Evolutionary conservation across 148 eudicot genomes (phyloP).

Genomic region (Nyssa sinensis): DNA sequence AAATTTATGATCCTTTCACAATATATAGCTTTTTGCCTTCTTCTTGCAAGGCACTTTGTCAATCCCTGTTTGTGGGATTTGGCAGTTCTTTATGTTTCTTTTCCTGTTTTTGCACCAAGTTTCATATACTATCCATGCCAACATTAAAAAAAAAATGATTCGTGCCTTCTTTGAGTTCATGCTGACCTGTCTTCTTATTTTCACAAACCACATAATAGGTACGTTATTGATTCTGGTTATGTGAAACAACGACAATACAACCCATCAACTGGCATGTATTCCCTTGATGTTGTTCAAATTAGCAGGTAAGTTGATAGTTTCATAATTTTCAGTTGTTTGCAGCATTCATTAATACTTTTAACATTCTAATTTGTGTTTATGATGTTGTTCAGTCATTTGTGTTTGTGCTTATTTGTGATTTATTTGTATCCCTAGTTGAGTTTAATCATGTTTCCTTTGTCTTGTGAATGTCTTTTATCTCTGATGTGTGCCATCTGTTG

Average conservation of each 20-base stretch:
- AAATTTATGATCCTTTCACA: neutral
- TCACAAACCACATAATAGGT: slow-evolving; percentile 31
- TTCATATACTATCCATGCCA: neutral
- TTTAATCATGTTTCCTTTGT: neutral
- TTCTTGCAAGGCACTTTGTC: neutral
- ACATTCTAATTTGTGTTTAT: neutral
- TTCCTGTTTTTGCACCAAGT: neutral
- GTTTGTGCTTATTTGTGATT: neutral
- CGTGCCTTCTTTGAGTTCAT: neutral
- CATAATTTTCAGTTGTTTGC: neutral
- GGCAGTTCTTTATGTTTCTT: neutral
- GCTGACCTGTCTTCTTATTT: neutral
- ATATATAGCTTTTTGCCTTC: neutral
- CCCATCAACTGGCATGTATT: slow-evolving; percentile 93
- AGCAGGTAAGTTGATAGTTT: slow-evolving; percentile 56
- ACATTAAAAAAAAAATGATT: neutral
- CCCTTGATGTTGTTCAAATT: slow-evolving; percentile 85
- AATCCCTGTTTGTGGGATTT: neutral
- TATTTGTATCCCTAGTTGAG: neutral
- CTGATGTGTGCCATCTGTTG: neutral
- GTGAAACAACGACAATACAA: slow-evolving; percentile 96
- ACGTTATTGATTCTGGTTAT: slow-evolving; percentile 93
- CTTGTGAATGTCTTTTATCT: neutral
- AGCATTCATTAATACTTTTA: neutral
- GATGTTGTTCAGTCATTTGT: neutral